Evolutionary conservation across 192 early-diverging fungal species (phyloP).

Genomic region (Jimgerdemannia lactiflua): DNA sequence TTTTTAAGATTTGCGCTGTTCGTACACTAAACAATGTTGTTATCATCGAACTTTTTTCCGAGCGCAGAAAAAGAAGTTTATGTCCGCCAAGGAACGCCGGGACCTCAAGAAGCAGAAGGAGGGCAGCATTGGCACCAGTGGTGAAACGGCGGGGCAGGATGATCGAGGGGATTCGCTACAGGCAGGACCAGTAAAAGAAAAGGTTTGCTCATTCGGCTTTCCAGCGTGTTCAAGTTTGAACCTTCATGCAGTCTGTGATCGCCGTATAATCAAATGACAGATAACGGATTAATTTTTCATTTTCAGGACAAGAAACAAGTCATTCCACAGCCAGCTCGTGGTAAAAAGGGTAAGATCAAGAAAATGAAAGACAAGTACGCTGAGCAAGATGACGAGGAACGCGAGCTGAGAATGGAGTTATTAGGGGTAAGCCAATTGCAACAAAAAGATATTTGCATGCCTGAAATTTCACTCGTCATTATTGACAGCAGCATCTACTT

Average conservation of each 20-base stretch:
- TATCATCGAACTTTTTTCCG: constrained; percentile 13
- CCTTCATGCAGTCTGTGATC: too few species aligned
- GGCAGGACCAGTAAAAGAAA: neutral
- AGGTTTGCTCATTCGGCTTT: neutral
- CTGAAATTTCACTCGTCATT: neutral
- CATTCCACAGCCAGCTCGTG: constrained; percentile 52
- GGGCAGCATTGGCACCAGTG: constrained; percentile 27
- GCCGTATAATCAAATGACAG: neutral
- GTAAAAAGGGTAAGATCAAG: constrained; percentile 85
- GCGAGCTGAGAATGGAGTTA: constrained; percentile 75
- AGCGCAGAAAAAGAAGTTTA: constrained; percentile 31
- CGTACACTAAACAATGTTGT: neutral
- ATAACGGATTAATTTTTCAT: neutral
- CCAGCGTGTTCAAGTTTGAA: too few species aligned
- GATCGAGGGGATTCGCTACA: neutral
- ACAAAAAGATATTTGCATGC: neutral
- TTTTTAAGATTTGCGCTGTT: too few species aligned
- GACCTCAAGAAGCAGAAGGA: constrained; percentile 50
- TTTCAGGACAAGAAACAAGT: constrained; percentile 6
- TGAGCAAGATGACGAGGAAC: constrained; percentile 95
- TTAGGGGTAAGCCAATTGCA: constrained; percentile 53
- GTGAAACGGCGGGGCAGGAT: neutral
- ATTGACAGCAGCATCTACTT: neutral
- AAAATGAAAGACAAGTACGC: constrained; percentile 94
- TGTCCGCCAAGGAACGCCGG: constrained; percentile 85